Percentiles rank a stretch among this genome's conserved stretches.
These are phyloP conservation scores for Phaeotremella fagi DNA, from an alignment of 768 basidiomycete genomes.

Conservation along the genomic window DNA sequence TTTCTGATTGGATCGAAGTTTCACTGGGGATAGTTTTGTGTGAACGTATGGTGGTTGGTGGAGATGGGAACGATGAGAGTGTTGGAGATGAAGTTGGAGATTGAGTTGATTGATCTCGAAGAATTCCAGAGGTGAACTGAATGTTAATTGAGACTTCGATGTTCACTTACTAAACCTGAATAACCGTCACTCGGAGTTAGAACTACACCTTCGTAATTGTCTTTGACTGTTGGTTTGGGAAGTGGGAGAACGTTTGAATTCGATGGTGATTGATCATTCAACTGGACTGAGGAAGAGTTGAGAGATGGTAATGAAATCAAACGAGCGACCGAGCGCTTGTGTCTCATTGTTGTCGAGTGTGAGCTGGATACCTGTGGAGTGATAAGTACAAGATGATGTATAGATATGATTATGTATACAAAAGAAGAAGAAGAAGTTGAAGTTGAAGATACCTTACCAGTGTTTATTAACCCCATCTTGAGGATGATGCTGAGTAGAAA, in stretches of 20 bases:
- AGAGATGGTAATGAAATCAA: conserved; percentile 18
- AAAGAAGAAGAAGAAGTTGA: too few species aligned
- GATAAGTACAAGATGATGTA: too few species aligned
- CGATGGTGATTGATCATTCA: conserved; percentile 5
- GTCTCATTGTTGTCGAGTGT: conserved; percentile 6
- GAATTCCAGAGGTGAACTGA: conserved; percentile 21
- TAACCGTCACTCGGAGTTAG: conserved; percentile 32
- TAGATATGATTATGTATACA: too few species aligned
- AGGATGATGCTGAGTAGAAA: too few species aligned
- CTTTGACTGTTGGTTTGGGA: background rate
- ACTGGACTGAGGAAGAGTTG: conserved; percentile 12
- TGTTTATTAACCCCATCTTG: too few species aligned
- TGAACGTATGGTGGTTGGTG: conserved; percentile 3
- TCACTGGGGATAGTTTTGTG: background rate
- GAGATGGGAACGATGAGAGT: conserved; percentile 19
- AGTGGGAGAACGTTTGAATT: conserved; percentile 3
- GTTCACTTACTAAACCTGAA: conserved; percentile 18
- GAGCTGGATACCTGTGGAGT: too few species aligned
- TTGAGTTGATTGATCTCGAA: conserved; percentile 1
- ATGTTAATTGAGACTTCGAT: background rate
- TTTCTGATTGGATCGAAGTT: background rate
- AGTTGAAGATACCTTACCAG: too few species aligned
- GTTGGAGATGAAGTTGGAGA: conserved; percentile 15
- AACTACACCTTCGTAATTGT: conserved; percentile 6
- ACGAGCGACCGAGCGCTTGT: conserved; percentile 15